These are phyloP conservation scores for Zymoseptoria crescenta DNA, from an alignment of 2,329 filamentous ascomycete genomes.

Conservation along the genomic window DNA sequence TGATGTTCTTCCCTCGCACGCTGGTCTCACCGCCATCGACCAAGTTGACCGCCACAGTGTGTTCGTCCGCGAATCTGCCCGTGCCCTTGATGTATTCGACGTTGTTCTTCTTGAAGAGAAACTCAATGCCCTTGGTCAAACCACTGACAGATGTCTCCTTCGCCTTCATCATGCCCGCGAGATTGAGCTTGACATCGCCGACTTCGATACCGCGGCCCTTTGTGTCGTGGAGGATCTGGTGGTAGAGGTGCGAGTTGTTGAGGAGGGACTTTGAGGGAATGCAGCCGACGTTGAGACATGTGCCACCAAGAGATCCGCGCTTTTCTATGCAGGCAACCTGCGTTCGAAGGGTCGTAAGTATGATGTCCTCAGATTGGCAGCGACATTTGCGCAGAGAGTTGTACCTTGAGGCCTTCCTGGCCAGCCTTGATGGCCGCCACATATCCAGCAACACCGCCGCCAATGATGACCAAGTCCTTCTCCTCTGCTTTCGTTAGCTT, in stretches of 20 bases:
- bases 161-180: conserved; percentile 94
- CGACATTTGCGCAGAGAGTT: conserved; percentile 3
- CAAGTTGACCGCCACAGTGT: conserved; percentile 85
- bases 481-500: conserved; percentile 56
- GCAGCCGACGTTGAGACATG: conserved; percentile 97
- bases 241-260: conserved; percentile 99
- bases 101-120: conserved; percentile 97
- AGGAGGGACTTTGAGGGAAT: conserved; percentile 99
- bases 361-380: conserved; percentile 11
- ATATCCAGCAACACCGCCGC: conserved; percentile 95
- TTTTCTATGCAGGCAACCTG: conserved; percentile 98
- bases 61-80: conserved; percentile 43
- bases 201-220: conserved; percentile 97
- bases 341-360: not conserved
- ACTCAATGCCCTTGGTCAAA: conserved; percentile 95
- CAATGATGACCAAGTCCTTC: conserved; percentile 95
- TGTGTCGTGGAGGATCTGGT: conserved; percentile 88
- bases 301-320: conserved; percentile 87
- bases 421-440: conserved; percentile 98
- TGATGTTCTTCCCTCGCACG: conserved; percentile 88
- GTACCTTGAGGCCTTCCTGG: conserved; percentile 89
- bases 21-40: conserved; percentile 86
- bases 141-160: conserved; percentile 86
- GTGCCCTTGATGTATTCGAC: conserved; percentile 97
- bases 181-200: conserved; percentile 91